phyloP scores from a whole-genome alignment of 2,329 filamentous ascomycete species.

The Phoma sp. region DNA sequence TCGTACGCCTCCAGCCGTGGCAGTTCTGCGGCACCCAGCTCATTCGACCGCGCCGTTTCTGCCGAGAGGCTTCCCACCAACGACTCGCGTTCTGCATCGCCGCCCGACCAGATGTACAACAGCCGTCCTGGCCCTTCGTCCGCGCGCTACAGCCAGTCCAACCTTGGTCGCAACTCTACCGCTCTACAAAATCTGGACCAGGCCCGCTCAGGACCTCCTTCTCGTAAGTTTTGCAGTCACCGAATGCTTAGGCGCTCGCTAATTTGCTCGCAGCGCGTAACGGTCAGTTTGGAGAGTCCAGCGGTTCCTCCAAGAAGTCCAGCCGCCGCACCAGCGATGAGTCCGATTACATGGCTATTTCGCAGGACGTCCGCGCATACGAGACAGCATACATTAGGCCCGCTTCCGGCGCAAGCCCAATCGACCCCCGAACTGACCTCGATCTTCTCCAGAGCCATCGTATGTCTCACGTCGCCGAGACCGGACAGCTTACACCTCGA shows the following conservation, averaged over 20 bases:
- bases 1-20: conserved; percentile 43
- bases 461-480: conserved; percentile 58
- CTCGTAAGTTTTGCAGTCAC: conserved; percentile 28
- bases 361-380: conserved; percentile 38
- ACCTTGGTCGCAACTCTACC: conserved; percentile 40
- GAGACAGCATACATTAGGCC: conserved; percentile 45
- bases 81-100: conserved; percentile 39
- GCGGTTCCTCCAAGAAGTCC: conserved; percentile 36
- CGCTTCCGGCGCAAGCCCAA: conserved; percentile 24
- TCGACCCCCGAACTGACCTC: conserved; percentile 45
- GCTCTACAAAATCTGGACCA: conserved; percentile 44
- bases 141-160: conserved; percentile 46
- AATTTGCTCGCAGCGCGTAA: conserved; percentile 29
- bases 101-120: conserved; percentile 22
- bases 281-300: conserved; percentile 21
- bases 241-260: background rate
- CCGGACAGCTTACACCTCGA: conserved; percentile 54
- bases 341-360: conserved; percentile 42
- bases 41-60: conserved; percentile 48
- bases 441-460: conserved; percentile 55
- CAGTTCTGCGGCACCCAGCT: conserved; percentile 45
- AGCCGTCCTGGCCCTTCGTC: conserved; percentile 41
- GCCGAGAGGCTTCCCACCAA: conserved; percentile 43
- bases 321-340: conserved; percentile 45
- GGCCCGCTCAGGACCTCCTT: conserved; percentile 29